phyloP scores from a whole-genome alignment of 768 basidiomycete genomes.

The Tylopilus felleus region DNA sequence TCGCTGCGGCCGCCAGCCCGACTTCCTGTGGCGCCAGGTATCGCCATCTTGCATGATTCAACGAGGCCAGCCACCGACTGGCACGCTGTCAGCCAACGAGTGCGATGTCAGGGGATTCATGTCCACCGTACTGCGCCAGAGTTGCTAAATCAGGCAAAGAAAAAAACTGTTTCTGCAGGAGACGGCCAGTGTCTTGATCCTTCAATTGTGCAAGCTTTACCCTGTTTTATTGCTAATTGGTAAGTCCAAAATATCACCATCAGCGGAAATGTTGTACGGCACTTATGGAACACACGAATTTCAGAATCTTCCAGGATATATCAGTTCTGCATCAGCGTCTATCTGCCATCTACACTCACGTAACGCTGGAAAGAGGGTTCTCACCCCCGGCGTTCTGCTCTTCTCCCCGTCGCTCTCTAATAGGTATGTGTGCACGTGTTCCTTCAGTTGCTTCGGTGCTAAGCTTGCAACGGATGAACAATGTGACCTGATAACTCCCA shows the following conservation, averaged over 20 bases:
- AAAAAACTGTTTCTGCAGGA: background rate
- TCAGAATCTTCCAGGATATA: constrained; percentile 3
- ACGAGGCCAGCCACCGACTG: background rate
- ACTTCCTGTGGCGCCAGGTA: background rate
- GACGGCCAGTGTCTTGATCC: background rate
- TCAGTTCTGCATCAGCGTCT: constrained; percentile 5
- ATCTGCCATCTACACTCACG: constrained; percentile 20
- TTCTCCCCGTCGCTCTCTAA: constrained; percentile 11
- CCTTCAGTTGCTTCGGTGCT: constrained; percentile 10
- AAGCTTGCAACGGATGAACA: constrained; percentile 12
- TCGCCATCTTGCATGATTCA: background rate
- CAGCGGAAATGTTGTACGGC: background rate
- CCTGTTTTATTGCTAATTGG: background rate
- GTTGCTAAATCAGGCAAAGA: constrained; percentile 3
- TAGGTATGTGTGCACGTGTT: constrained; percentile 22
- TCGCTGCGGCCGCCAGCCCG: background rate
- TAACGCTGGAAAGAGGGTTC: constrained; percentile 17
- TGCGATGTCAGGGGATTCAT: background rate
- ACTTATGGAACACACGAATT: background rate
- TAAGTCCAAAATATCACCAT: background rate
- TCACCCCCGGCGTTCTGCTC: constrained; percentile 13
- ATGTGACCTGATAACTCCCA: constrained; percentile 11
- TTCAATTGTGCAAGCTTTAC: background rate
- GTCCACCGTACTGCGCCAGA: background rate
- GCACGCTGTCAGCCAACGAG: background rate